Conservation (phyloP, 768 basidiomycete genomes). For the Boletales sp. region DNA sequence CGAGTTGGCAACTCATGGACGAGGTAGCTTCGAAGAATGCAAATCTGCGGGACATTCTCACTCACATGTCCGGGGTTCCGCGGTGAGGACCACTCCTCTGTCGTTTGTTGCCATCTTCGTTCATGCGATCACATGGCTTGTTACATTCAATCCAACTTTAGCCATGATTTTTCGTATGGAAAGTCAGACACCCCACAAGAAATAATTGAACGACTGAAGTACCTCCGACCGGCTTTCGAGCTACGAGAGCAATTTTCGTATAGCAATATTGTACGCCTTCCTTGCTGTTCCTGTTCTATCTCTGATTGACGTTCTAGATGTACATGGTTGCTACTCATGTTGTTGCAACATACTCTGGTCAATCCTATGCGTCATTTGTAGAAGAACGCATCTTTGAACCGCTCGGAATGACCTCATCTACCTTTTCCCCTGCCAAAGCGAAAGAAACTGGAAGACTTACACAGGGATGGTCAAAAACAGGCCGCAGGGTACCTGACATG, state of each 20-base stretch:
- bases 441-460: slow-evolving; percentile 28
- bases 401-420: slow-evolving; percentile 39
- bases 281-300: slow-evolving; percentile 29
- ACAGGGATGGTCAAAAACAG: slow-evolving; percentile 31
- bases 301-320: slow-evolving; percentile 31
- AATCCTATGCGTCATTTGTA: slow-evolving; percentile 38
- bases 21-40: slow-evolving; percentile 34
- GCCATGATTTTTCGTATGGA: slow-evolving; percentile 34
- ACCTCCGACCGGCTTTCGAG: slow-evolving; percentile 32
- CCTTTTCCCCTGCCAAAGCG: slow-evolving; percentile 35
- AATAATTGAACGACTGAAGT: slow-evolving; percentile 21
- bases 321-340: slow-evolving; percentile 34
- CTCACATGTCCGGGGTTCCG: slow-evolving; percentile 40
- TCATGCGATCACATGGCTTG: neutral
- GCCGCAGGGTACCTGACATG: slow-evolving; percentile 33
- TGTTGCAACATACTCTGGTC: slow-evolving; percentile 31
- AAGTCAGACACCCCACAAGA: slow-evolving; percentile 25
- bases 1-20: slow-evolving; percentile 42
- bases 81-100: slow-evolving; percentile 20
- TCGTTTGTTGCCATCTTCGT: slow-evolving; percentile 5
- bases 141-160: slow-evolving; percentile 3
- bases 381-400: slow-evolving; percentile 39
- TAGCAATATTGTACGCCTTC: slow-evolving; percentile 33
- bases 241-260: slow-evolving; percentile 37
- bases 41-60: slow-evolving; percentile 34